Conservation (phyloP, 169 alveolate species). For the Plasmodium coatneyi region DNA sequence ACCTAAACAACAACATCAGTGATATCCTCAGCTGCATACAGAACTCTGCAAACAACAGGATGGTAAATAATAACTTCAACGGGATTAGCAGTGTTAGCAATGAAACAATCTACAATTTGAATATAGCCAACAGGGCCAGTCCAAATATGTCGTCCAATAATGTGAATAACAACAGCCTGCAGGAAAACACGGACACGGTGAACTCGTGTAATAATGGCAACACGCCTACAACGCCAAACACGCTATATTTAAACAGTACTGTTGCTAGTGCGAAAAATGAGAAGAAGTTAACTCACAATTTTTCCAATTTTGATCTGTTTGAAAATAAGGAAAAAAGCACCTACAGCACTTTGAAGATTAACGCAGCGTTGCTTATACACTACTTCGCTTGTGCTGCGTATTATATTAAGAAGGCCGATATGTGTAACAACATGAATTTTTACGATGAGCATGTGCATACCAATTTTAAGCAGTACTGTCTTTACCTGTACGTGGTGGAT, state of each 20-base stretch:
- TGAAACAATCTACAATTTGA: slow-evolving; percentile 69
- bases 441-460: slow-evolving; percentile 15
- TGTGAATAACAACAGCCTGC: slow-evolving; percentile 32
- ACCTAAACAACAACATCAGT: slow-evolving; percentile 42
- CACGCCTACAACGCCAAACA: neutral
- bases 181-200: slow-evolving; percentile 56
- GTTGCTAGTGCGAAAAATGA: slow-evolving; percentile 11
- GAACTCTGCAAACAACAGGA: slow-evolving; percentile 49
- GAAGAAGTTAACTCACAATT: slow-evolving; percentile 5
- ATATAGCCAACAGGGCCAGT: slow-evolving; percentile 24
- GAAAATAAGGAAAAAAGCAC: slow-evolving; percentile 45
- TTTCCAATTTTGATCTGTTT: slow-evolving; percentile 40
- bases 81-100: slow-evolving; percentile 59
- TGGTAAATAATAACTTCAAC: slow-evolving; percentile 28
- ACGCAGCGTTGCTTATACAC: slow-evolving; percentile 78
- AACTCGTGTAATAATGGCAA: slow-evolving; percentile 30
- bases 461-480: slow-evolving; percentile 54
- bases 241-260: slow-evolving; percentile 25
- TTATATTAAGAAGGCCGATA: slow-evolving; percentile 46
- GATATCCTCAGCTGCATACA: slow-evolving; percentile 63
- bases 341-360: slow-evolving; percentile 42
- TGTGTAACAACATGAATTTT: slow-evolving; percentile 32
- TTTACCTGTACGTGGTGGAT: slow-evolving; percentile 62
- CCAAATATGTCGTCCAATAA: slow-evolving; percentile 47
- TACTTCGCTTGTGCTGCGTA: slow-evolving; percentile 80